Base-by-base conservation (phyloP, 2,329 filamentous ascomycete genomes). In the Hawksworthiomyces lignivorus region DNA sequence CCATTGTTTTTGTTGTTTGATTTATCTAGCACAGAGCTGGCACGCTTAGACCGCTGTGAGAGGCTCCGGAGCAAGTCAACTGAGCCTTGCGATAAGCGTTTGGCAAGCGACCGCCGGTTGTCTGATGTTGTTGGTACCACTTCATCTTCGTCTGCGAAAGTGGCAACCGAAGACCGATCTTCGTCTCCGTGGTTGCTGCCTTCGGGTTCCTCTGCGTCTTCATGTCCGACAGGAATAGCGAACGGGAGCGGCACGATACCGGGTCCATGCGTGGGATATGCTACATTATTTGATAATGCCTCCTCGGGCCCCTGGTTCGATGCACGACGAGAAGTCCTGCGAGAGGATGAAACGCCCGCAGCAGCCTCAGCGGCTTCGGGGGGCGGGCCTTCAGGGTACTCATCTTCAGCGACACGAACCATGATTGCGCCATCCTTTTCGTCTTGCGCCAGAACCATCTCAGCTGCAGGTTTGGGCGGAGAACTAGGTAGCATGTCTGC, bases 191-290 rank as follows among this genome's bases (percentile, higher is more conserved):
- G 56, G 5, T 68, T 62, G 2, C 67, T 62, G 7, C 12, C 31
- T 11, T 39, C 36, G 8, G 36, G 43, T 11, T 21, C 31, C 7
- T 32, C 35, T 19, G 9, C 40, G 7, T 6, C 19, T 22, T 15
- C 37, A 9, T 18, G 12, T 2, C 66, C 62, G 17, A 60, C 58
- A 1, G 78, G 77, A 2, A 84, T 64, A 9, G 57, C 71, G 58
- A 86, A 85, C 0, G 83, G 82, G 2, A 86, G 63, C 14, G 82
- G 79, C 1, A 84, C 63, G 27, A 86, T 65, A 7, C 70, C 61
- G 4, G 75, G 75, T 2, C 64, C n/a, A n/a, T n/a, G n/a, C n/a
- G n/a, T n/a, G n/a, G n/a, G n/a, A n/a, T n/a, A n/a, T n/a, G n/a
- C n/a, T n/a, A n/a, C n/a, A n/a, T n/a, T n/a, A n/a, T n/a, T n/a